Base-by-base conservation (phyloP, 2,329 filamentous ascomycete genomes). In the Teratosphaeria nubilosa region DNA sequence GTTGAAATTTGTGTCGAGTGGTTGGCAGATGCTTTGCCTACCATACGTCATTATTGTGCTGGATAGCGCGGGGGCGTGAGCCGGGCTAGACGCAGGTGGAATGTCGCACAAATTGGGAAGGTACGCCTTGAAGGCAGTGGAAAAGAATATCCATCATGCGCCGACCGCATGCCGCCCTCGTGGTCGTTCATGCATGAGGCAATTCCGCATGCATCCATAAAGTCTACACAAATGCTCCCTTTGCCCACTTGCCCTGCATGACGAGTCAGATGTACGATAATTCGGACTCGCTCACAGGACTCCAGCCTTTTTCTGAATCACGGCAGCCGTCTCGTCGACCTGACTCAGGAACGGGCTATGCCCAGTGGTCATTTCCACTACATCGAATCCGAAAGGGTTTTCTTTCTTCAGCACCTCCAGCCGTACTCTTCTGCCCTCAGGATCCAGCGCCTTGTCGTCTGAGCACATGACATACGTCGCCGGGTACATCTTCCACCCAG, bases 281-380 rank as follows among this genome's bases (percentile, higher is more conserved):
- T 22, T 22, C 5, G 20, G 20, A n/a, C 41, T 10, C 16, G n/a
- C 20, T 48, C 41, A 48, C 16, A 20, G 41, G 16, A 48, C 16
- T 48, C 51, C 51, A 53, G 25, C 55, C 50, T 11, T 22, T 53
- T 32, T 59, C 25, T 51, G 14, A 3, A 64, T 53, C 14, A 63
- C 4, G 16, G 34, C 27, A 14, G 60, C 60, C 9, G 56, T 60
- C 53, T 63, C 62, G 3, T 50, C 58, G 5, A 61, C 60, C 56
- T 57, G 60, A 13, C 58, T 58, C 34, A 66, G 31, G 27, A 63
- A 62, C 7, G 63, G 64, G 53, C 62, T 62, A 51, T 65, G 63
- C 1, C 58, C 58, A 2, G 58, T 20, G 16, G 9, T 10, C 41
- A 48, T 60, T 20, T 64, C 58, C 14, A 63, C 22, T 9, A 53